These are phyloP conservation scores for Boletus patriciae DNA, from an alignment of 768 basidiomycete species.

Conservation along the genomic window DNA sequence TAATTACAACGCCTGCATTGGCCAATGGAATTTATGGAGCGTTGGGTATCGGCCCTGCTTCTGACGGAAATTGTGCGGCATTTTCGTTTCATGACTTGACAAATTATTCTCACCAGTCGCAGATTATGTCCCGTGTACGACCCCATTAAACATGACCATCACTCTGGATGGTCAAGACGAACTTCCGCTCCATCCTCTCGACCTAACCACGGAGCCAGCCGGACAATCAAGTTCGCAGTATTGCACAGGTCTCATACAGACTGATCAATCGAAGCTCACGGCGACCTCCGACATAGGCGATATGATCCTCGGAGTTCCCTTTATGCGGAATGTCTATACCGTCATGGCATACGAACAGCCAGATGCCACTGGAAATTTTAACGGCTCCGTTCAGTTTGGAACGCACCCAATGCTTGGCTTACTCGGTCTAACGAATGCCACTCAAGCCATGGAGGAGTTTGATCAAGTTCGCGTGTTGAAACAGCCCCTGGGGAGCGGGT, in stretches of 20 bases:
- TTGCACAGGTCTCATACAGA: conserved; percentile 71
- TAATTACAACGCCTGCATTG: conserved; percentile 57
- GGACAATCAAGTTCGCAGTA: conserved; percentile 40
- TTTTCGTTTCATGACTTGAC: background rate
- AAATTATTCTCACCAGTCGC: conserved; percentile 8
- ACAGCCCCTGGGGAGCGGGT: conserved; percentile 46
- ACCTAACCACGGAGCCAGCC: conserved; percentile 55
- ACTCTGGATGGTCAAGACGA: conserved; percentile 57
- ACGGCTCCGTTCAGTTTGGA: conserved; percentile 22
- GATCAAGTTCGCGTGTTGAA: conserved; percentile 65
- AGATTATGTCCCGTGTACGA: conserved; percentile 77
- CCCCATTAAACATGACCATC: conserved; percentile 70
- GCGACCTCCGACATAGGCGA: conserved; percentile 49
- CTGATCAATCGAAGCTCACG: conserved; percentile 45
- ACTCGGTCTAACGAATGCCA: conserved; percentile 60
- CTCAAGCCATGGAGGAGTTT: conserved; percentile 65
- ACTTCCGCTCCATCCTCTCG: conserved; percentile 71
- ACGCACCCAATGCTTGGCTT: conserved; percentile 55
- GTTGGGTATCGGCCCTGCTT: conserved; percentile 55
- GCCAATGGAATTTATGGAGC: conserved; percentile 82
- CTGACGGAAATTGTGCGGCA: conserved; percentile 64
- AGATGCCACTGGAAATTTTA: conserved; percentile 45
- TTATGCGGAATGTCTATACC: conserved; percentile 73
- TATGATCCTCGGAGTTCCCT: conserved; percentile 78
- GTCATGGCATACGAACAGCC: conserved; percentile 69